phyloP scores from a whole-genome alignment of 1,284 basidiomycete genomes.

The Vanrija pseudolonga region DNA sequence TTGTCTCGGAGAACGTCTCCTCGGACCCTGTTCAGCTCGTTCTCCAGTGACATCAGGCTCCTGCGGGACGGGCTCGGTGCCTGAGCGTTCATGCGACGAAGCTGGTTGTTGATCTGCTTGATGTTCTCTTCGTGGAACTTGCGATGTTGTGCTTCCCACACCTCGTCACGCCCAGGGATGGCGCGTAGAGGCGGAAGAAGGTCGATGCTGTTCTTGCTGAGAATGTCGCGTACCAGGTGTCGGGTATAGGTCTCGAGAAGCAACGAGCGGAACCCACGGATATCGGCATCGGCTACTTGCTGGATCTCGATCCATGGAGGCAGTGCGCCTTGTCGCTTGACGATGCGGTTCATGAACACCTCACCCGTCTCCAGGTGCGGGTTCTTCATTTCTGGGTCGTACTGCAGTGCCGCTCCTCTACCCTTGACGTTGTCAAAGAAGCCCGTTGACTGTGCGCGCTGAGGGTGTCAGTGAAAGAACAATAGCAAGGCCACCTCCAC shows the following conservation, averaged over 20 bases:
- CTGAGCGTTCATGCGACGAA: conserved; percentile 72
- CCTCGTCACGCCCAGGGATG: conserved; percentile 60
- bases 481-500: too few relatives aligned
- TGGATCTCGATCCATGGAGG: conserved; percentile 92
- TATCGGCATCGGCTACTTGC: conserved; percentile 59
- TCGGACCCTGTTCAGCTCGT: conserved; percentile 61
- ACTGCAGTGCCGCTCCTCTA: conserved; percentile 65
- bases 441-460: conserved; percentile 55
- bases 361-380: conserved; percentile 65
- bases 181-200: conserved; percentile 48
- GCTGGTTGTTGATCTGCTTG: conserved; percentile 66
- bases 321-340: conserved; percentile 75
- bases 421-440: conserved; percentile 70
- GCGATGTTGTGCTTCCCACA: conserved; percentile 69
- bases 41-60: conserved; percentile 56
- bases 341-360: conserved; percentile 82
- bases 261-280: conserved; percentile 62
- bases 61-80: conserved; percentile 71
- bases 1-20: conserved; percentile 48
- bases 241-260: conserved; percentile 53
- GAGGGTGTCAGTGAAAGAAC: not conserved
- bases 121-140: conserved; percentile 68
- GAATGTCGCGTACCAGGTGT: conserved; percentile 59
- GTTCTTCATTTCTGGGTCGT: conserved; percentile 65
- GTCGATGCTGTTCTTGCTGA: conserved; percentile 51